Evolutionary conservation across 2,329 filamentous ascomycete species (phyloP), one percentile per base, ranked within the genome.

Genomic region (Monascus ruber): DNA sequence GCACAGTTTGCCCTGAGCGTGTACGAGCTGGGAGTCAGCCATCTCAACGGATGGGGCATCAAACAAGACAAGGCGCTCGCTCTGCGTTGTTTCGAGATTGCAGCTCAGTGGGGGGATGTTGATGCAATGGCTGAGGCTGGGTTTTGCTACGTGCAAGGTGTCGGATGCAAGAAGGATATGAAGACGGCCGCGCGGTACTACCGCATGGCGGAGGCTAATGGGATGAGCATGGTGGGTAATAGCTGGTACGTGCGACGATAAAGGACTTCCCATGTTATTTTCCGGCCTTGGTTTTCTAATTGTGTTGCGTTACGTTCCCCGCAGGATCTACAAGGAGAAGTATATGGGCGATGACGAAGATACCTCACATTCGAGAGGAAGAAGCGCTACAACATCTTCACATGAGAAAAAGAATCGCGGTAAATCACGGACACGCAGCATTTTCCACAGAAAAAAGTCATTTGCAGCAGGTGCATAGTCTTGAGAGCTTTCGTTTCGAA

Each of bases 31-130:
- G 91, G 91, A 3, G 87, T 95, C 25, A 94, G 86, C 57, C 89
- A 96, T 58, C 87, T 95, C 78, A 95, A 98, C 52, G 91, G 91
- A 4, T 98, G 91, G 91, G 91, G 91, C 10, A 93, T 94, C 31
- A 79, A 89, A 50, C 87, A 94, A 62, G 91, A 98, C 58, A 94
- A 91, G 59, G 66, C 76, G 4, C 73, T 96, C 42, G 91, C 87
- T 0, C 64, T 98, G 53, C 76, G 87, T 38, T 98, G 91, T 59
- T 98, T 95, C 58, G 91, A 98, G 61, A 94, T 96, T 51, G 91
- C 91, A 33, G 89, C 85, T 38, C 83, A 76, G 47, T 98, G 91
- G 91, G 91, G 91, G 28, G 91, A 98, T 64, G 81, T 83, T 5
- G 91, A 98, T 65, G 91, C 91, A 24, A 72, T 98, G 43, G 83